These are phyloP conservation scores for Onygenales sp. DNA, from an alignment of 2,329 filamentous ascomycete genomes.

Conservation along the genomic window DNA sequence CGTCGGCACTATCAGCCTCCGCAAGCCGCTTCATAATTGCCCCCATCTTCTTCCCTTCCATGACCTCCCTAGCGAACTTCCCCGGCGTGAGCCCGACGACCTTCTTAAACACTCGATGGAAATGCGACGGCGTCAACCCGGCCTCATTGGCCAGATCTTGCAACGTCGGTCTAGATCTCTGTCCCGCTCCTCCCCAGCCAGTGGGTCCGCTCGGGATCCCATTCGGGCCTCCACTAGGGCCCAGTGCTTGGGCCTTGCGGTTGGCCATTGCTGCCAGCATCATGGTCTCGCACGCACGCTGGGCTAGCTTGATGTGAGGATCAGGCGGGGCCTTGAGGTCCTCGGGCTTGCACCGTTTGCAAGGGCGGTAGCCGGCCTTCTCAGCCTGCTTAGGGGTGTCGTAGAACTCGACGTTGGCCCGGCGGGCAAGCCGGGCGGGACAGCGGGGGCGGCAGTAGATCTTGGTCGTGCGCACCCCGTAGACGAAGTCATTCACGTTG, in stretches of 20 bases:
- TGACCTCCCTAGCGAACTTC: constrained; percentile 19
- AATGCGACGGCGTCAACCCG: constrained; percentile 42
- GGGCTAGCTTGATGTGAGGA: constrained; percentile 23
- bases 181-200: constrained; percentile 9
- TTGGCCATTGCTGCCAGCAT: constrained; percentile 12
- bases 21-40: constrained; percentile 7
- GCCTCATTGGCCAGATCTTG: constrained; percentile 39
- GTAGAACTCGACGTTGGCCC: constrained; percentile 49
- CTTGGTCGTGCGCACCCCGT: constrained; percentile 46
- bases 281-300: constrained; percentile 24
- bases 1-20: constrained; percentile 7
- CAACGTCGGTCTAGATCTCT: constrained; percentile 27
- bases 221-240: too few relatives aligned
- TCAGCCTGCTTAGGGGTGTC: constrained; percentile 39
- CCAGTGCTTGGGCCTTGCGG: not conserved
- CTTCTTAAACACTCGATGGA: constrained; percentile 48
- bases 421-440: constrained; percentile 46
- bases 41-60: constrained; percentile 11
- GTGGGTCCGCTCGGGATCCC: too few relatives aligned
- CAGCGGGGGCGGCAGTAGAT: constrained; percentile 51
- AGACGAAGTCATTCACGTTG: constrained; percentile 42
- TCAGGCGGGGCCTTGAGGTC: constrained; percentile 18
- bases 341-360: constrained; percentile 47
- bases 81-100: constrained; percentile 42
- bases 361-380: constrained; percentile 43